Evolutionary conservation across 192 early-diverging fungal genomes (phyloP), one percentile per base, ranked within the genome.

Genomic region (Coemansia sp.): DNA sequence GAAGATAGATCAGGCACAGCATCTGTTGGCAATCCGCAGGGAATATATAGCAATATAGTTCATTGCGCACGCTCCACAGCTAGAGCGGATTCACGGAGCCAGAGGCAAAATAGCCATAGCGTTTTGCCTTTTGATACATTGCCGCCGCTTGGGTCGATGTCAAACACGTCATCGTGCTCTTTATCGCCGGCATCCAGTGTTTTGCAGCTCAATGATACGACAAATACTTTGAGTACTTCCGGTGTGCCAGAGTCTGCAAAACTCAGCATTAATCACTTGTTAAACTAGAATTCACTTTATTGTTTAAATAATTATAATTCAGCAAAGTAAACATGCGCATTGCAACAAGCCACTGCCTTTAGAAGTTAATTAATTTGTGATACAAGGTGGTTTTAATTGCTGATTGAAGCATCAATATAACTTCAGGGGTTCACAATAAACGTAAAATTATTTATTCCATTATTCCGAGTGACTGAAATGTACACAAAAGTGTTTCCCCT

Each of bases 41-140:
- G 55, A 32, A 14, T 40, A 9, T 56, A 52, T 36, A 53, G 69
- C 3, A 19, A 51, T 0, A 46, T 58, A 0, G 22, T 72, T 4
- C 64, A 53, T 6, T 60, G 46, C 26, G 18, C 62, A 9, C 53
- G 69, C 14, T 72, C 69, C 17, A 72, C 69, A 5, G 69, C 58
- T 5, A 42, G 62, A 17, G 26, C 45, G 15, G 25, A 10, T 1
- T 19, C 22, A 9, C 37, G 17, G 30, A 18, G 34, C 8, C 27
- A 28, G 5, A 11, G 10, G 18, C 40, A 42, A 10, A 23, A 24
- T 11, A 35, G 30, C 14, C 32, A n/a, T 23, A 9, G 11, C 9
- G 17, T 9, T 14, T 22, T 20, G 3, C 19, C 13, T 5, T 36
- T 24, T 3, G 13, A 24, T 11, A 48, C 1, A 20, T 10, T 9